Evolutionary conservation across 129 eudicot genomes (phyloP).

Genomic region (Centrapalus pauciflorus): DNA sequence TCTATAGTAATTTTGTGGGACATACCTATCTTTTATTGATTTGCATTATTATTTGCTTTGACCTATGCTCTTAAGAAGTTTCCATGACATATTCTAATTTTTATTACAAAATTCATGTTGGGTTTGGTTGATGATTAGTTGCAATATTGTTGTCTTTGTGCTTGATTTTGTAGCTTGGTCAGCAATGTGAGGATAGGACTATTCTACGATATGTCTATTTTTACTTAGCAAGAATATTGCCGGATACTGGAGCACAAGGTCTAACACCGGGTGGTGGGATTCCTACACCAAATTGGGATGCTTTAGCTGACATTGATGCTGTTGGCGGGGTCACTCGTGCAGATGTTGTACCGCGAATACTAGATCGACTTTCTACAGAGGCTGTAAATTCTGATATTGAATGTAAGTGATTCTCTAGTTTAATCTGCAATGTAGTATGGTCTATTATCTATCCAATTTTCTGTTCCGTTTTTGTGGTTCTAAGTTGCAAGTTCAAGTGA

Average conservation of each 20-base stretch:
- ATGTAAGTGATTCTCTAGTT: slow-evolving; percentile 42
- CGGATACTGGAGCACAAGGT: slow-evolving; percentile 98
- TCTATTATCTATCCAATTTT: slow-evolving; percentile 7
- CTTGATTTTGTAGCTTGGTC: slow-evolving; percentile 66
- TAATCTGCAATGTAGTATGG: neutral
- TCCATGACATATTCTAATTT: neutral
- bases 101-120: neutral
- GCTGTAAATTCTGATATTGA: slow-evolving; percentile 72
- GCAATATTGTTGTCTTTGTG: slow-evolving; percentile 8
- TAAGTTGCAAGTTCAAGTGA: neutral
- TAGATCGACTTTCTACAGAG: slow-evolving; percentile 80
- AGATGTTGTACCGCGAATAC: slow-evolving; percentile 90
- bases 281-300: slow-evolving; percentile 99
- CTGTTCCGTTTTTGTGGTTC: slow-evolving; percentile 11
- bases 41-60: neutral
- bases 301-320: slow-evolving; percentile 96
- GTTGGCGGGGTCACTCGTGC: slow-evolving; percentile 98
- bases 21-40: neutral
- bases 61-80: neutral
- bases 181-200: slow-evolving; percentile 95
- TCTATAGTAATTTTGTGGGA: slow-evolving; percentile 7
- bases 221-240: slow-evolving; percentile 89
- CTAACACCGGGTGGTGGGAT: slow-evolving; percentile 94
- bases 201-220: slow-evolving; percentile 90
- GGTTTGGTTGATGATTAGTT: neutral